A percentile compares a stretch with the other conserved stretches of the same genome.
Evolutionary conservation across 352 stramenopile genomes (phyloP).

Genomic region (Phytophthora rubi): DNA sequence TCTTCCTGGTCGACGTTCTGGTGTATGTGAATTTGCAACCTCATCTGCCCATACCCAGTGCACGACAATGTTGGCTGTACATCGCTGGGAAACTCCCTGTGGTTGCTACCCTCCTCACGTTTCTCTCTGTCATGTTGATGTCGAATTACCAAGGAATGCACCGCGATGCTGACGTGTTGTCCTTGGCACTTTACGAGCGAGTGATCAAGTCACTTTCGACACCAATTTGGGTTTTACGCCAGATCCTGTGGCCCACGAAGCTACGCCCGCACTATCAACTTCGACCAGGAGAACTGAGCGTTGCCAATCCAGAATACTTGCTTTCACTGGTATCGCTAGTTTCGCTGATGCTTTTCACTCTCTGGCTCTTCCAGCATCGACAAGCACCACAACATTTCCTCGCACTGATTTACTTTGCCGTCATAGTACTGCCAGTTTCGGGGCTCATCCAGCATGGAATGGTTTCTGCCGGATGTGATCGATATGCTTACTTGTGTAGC

Average conservation of each 20-base stretch:
- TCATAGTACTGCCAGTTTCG: conserved; percentile 62
- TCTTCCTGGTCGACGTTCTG: conserved; percentile 49
- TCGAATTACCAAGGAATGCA: conserved; percentile 55
- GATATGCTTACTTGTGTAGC: conserved; percentile 72
- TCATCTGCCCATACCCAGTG: conserved; percentile 9
- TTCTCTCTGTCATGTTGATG: conserved; percentile 47
- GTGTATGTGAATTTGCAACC: conserved; percentile 21
- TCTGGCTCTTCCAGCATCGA: conserved; percentile 26
- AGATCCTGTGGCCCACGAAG: conserved; percentile 50
- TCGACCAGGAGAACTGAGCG: conserved; percentile 40
- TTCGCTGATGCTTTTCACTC: conserved; percentile 24
- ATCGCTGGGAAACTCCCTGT: conserved; percentile 34
- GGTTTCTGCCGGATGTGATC: conserved; percentile 54
- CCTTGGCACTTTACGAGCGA: conserved; percentile 42
- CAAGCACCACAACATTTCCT: conserved; percentile 39
- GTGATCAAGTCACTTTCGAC: conserved; percentile 52
- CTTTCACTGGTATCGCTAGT: conserved; percentile 29
- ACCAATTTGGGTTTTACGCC: conserved; percentile 44
- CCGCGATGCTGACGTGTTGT: conserved; percentile 48
- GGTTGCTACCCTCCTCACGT: conserved; percentile 24
- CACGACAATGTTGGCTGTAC: conserved; percentile 30
- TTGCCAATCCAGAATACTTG: conserved; percentile 42
- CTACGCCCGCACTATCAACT: conserved; percentile 71
- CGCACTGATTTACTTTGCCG: conserved; percentile 42
- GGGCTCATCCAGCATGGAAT: conserved; percentile 80